phyloP scores from a whole-genome alignment of 352 stramenopile species.

The Globisporangium nunn region DNA sequence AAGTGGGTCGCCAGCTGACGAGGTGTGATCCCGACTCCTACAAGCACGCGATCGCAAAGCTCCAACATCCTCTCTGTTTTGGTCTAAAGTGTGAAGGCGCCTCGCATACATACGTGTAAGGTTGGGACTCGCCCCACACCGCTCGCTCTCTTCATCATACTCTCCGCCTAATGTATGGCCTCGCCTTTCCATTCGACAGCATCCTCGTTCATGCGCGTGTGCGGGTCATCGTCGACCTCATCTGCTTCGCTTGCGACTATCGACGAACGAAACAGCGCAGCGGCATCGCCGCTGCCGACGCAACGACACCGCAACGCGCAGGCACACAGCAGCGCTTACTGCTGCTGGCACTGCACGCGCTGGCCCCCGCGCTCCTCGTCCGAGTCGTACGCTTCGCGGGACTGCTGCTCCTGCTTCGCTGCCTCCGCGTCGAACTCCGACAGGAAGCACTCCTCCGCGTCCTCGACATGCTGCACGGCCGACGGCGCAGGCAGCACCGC shows the following conservation, averaged over 20 bases:
- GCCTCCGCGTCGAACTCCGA: slow-evolving; percentile 91
- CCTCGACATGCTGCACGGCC: slow-evolving; percentile 34
- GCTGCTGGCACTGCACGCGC: slow-evolving; percentile 86
- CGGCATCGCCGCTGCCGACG: too few relatives aligned
- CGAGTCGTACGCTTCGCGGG: slow-evolving; percentile 86
- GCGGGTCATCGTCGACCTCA: slow-evolving; percentile 3
- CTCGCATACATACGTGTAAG: slow-evolving; percentile 14
- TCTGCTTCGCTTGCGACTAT: background rate
- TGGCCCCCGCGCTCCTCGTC: slow-evolving; percentile 91
- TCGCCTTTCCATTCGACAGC: background rate
- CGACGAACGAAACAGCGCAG: background rate
- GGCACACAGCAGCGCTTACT: slow-evolving; percentile 65
- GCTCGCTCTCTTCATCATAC: slow-evolving; percentile 2
- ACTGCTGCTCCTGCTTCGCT: slow-evolving; percentile 71
- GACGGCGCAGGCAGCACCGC: slow-evolving; percentile 44
- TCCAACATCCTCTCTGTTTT: slow-evolving; percentile 10
- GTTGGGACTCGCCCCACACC: slow-evolving; percentile 3
- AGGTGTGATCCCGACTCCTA: too few relatives aligned
- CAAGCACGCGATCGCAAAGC: background rate
- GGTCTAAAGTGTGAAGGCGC: slow-evolving; percentile 8
- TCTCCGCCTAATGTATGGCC: background rate
- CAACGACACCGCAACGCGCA: too few relatives aligned
- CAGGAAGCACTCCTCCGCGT: slow-evolving; percentile 81
- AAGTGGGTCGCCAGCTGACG: too few relatives aligned
- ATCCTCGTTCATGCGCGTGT: background rate